Conservation (phyloP, 164 flowering plant genomes). For the Piper longum region DNA sequence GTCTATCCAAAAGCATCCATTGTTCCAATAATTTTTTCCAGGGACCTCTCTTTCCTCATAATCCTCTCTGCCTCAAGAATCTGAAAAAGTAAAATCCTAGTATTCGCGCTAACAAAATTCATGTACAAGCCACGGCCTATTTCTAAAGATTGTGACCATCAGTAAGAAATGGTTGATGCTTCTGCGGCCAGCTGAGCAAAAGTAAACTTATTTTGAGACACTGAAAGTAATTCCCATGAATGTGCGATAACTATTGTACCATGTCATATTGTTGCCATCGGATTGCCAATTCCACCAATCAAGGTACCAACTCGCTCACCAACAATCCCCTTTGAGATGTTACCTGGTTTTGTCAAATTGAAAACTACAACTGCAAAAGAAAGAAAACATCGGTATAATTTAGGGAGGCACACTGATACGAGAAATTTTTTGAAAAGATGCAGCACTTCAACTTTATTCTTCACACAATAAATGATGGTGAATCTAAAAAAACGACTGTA, state of each 20-base stretch:
- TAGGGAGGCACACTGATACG: not conserved
- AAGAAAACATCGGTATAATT: not conserved
- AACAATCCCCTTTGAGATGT: slow-evolving; percentile 68
- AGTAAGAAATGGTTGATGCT: not conserved
- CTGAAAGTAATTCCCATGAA: not conserved
- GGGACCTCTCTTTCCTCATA: not conserved
- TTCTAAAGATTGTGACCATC: not conserved
- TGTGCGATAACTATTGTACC: not conserved
- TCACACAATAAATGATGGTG: not conserved
- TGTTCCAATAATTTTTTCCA: no score
- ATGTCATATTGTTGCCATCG: slow-evolving; percentile 20
- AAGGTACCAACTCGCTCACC: slow-evolving; percentile 94
- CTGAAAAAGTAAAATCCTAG: not conserved
- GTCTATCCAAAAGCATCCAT: no score
- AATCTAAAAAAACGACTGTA: slow-evolving; percentile 12
- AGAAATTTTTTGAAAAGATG: not conserved
- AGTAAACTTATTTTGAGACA: not conserved
- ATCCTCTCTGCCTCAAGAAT: not conserved
- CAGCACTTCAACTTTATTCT: not conserved
- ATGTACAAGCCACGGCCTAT: not conserved
- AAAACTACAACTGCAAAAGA: slow-evolving; percentile 81
- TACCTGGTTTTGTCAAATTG: slow-evolving; percentile 68
- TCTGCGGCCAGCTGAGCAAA: not conserved
- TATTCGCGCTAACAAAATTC: not conserved
- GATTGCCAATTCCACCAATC: slow-evolving; percentile 51